Evolutionary conservation across 139 green algal species (phyloP), one percentile per base, ranked within the genome.

Genomic region (Marvania coccoides): DNA sequence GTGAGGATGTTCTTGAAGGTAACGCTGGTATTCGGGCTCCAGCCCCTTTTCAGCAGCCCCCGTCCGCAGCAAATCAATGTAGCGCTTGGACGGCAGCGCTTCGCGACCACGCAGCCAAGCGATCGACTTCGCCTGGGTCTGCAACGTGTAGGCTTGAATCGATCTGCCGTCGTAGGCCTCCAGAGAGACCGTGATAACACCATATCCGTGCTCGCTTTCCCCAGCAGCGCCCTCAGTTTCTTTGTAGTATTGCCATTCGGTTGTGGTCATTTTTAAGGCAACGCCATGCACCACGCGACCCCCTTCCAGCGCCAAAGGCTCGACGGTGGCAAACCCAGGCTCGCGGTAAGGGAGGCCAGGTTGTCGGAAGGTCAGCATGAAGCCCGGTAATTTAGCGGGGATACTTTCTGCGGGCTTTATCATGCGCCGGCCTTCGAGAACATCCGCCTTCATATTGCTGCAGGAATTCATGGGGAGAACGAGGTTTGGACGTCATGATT

Each of bases 151-250:
- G 7, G 33, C 56, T 14, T 31, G 28, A 34, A 74, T 1, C 42
- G 48, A 14, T 6, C 60, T 23, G 6, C 68, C 59, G 6, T 74
- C 58, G 29, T 74, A 74, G 4, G 45, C 29, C 15, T 29, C 24
- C 3, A 48, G 56, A 6, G 28, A n/a, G 6, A 56, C 46, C 29
- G 56, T 23, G 24, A 68, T 42, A 6, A 38, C 61, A 24, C 31
- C 58, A 66, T 66, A 66, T n/a, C 58, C 58, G 19, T 19, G 35
- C 10, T 66, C 58, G 24, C 26, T 37, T 28, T 66, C 10, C 23
- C 45, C 34, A 40, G 28, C 38, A 42, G 58, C 59, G 2, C 68
- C 68, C 26, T 74, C 68, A 0, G 68, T 74, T n/a, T 67, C 58
- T 36, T 57, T 13, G 28, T 63, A 33, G 6, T 67, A 63, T 0